Percentiles rank a stretch among this genome's conserved stretches.
phyloP scores from a whole-genome alignment of 352 stramenopile species.

The Phytophthora idaei region DNA sequence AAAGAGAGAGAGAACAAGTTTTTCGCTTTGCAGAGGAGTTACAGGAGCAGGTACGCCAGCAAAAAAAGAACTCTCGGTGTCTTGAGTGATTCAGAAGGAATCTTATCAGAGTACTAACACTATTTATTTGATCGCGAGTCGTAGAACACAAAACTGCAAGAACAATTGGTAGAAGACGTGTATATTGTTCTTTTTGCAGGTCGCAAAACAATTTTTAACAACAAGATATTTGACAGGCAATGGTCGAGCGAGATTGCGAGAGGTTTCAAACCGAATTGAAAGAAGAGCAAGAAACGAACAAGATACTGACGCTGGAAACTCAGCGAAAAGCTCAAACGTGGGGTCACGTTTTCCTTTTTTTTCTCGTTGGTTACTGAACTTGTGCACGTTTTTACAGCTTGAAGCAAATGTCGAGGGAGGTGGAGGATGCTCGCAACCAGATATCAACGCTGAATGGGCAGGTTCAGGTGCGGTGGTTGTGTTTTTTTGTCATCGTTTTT shows the following conservation, averaged over 20 bases:
- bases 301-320: conserved; percentile 34
- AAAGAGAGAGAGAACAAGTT: conserved; percentile 29
- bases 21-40: conserved; percentile 32
- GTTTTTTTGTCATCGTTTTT: background rate
- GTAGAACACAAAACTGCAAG: conserved; percentile 38
- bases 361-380: too few species aligned
- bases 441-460: conserved; percentile 53
- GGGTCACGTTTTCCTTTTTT: conserved; percentile 3
- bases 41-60: conserved; percentile 30
- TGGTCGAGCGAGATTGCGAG: conserved; percentile 35
- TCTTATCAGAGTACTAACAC: background rate
- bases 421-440: conserved; percentile 44
- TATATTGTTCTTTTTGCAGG: background rate
- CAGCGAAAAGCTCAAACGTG: conserved; percentile 48
- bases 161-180: conserved; percentile 23
- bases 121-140: background rate
- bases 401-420: conserved; percentile 38
- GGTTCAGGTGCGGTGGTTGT: conserved; percentile 37
- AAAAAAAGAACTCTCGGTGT: background rate
- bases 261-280: conserved; percentile 43
- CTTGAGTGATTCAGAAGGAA: background rate
- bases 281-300: conserved; percentile 40
- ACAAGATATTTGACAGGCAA: conserved; percentile 24
- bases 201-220: too few species aligned
- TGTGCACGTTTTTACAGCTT: conserved; percentile 13